Evolutionary conservation across 768 basidiomycete genomes (phyloP).

Genomic region (Mycena alexandri): DNA sequence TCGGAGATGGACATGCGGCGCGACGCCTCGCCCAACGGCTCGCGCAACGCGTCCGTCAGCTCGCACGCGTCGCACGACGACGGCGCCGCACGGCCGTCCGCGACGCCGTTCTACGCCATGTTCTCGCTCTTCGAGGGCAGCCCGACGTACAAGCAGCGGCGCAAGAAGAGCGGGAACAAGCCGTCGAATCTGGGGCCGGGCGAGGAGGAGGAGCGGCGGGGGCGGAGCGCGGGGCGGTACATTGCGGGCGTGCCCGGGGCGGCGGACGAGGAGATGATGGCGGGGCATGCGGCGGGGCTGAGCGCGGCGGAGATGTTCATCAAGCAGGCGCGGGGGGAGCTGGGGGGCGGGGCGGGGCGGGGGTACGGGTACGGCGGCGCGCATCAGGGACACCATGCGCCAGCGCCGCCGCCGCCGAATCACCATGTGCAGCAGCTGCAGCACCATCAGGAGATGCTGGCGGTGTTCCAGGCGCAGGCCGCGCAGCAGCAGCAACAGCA

Average conservation of each 20-base stretch:
- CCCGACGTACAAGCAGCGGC: slow-evolving; percentile 89
- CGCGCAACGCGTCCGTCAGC: slow-evolving; percentile 35
- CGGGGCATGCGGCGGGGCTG: slow-evolving; percentile 42
- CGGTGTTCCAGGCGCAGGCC: slow-evolving; percentile 37
- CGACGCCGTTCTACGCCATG: slow-evolving; percentile 71
- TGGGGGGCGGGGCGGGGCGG: slow-evolving; percentile 51
- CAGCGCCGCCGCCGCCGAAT: slow-evolving; percentile 14
- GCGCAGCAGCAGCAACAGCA: slow-evolving; percentile 27
- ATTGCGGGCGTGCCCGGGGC: slow-evolving; percentile 21
- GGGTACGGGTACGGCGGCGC: slow-evolving; percentile 19
- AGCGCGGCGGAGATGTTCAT: slow-evolving; percentile 78
- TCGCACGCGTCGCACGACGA: slow-evolving; percentile 37
- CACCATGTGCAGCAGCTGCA: slow-evolving; percentile 42
- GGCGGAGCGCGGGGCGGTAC: slow-evolving; percentile 31
- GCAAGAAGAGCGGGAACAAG: slow-evolving; percentile 73
- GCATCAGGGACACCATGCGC: too few species aligned
- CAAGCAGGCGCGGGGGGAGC: slow-evolving; percentile 71
- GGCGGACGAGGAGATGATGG: slow-evolving; percentile 41
- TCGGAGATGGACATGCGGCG: slow-evolving; percentile 43
- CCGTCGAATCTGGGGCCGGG: slow-evolving; percentile 43
- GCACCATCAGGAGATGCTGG: slow-evolving; percentile 46
- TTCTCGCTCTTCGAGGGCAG: slow-evolving; percentile 87
- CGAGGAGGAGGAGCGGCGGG: slow-evolving; percentile 50
- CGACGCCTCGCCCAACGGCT: slow-evolving; percentile 32
- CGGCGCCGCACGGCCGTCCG: slow-evolving; percentile 50